Evolutionary conservation across 2,329 filamentous ascomycete genomes (phyloP).

Genomic region (Aquanectria penicillioides): DNA sequence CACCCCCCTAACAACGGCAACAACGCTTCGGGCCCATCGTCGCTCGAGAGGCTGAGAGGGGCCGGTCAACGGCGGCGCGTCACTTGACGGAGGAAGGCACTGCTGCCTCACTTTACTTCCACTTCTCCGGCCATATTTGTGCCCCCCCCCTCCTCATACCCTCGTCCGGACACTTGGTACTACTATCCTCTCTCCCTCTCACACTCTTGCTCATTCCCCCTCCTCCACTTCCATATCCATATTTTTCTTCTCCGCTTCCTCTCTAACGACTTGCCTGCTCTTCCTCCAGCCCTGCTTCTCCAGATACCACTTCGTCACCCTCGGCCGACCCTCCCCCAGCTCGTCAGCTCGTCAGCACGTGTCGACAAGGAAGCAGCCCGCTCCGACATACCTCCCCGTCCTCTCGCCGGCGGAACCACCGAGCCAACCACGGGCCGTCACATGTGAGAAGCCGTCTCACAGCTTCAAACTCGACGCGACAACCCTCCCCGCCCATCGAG

Average conservation of each 20-base stretch:
- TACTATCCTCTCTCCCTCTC: neutral
- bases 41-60: conserved; percentile 16
- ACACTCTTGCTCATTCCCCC: neutral
- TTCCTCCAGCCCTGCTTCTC: too few relatives aligned
- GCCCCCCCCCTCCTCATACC: conserved; percentile 3
- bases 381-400: neutral
- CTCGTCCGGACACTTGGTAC: conserved; percentile 10
- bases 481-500: conserved; percentile 3
- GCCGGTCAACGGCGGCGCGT: conserved; percentile 29
- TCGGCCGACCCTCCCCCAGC: conserved; percentile 13
- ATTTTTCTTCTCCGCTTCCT: neutral
- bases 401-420: conserved; percentile 22
- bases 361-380: conserved; percentile 14
- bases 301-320: too few relatives aligned
- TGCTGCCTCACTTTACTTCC: conserved; percentile 27
- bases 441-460: conserved; percentile 27
- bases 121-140: conserved; percentile 33
- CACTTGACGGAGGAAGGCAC: conserved; percentile 33
- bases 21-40: conserved; percentile 2
- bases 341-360: conserved; percentile 24
- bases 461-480: neutral
- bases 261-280: neutral
- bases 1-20: neutral
- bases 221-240: conserved; percentile 15
- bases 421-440: conserved; percentile 20